A percentile compares a stretch with the other conserved stretches of the same genome.
Evolutionary conservation across 352 stramenopile species (phyloP).

Genomic region (Halophytophthora polymorphica): DNA sequence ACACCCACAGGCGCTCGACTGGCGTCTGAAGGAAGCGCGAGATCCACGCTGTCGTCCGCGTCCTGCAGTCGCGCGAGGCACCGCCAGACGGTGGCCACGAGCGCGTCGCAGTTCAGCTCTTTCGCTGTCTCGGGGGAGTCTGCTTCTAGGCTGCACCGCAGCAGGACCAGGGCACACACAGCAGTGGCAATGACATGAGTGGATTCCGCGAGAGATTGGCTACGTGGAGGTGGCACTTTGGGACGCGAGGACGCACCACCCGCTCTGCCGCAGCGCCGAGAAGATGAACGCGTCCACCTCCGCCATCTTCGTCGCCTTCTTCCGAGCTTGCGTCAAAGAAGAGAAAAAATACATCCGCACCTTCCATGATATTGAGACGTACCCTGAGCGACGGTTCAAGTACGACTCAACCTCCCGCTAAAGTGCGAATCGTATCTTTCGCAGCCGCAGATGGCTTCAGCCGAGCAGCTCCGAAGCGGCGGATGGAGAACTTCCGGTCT

Average conservation of each 20-base stretch:
- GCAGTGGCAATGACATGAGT: not conserved
- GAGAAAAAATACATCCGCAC: not conserved
- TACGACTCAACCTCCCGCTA: no score
- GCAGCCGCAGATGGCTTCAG: no score
- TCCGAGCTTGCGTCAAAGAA: not conserved
- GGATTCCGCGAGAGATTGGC: not conserved
- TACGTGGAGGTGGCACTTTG: no score
- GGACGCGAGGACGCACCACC: constrained; percentile 23
- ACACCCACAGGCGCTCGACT: constrained; percentile 44
- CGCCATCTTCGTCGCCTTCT: constrained; percentile 20
- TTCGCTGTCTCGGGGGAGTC: constrained; percentile 16
- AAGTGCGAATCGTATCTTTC: no score
- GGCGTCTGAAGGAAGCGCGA: constrained; percentile 19
- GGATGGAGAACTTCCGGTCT: no score
- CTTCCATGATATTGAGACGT: no score
- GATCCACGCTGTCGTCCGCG: constrained; percentile 17
- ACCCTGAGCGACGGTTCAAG: no score
- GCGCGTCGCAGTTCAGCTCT: constrained; percentile 37
- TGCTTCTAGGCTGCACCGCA: constrained; percentile 14
- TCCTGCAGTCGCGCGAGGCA: constrained; percentile 41
- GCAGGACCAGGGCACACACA: not conserved
- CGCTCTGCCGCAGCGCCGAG: constrained; percentile 47
- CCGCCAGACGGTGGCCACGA: constrained; percentile 45
- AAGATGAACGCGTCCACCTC: constrained; percentile 47
- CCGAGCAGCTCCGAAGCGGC: no score